phyloP scores from a whole-genome alignment of 306 rosid species.

The Prunus armeniaca region DNA sequence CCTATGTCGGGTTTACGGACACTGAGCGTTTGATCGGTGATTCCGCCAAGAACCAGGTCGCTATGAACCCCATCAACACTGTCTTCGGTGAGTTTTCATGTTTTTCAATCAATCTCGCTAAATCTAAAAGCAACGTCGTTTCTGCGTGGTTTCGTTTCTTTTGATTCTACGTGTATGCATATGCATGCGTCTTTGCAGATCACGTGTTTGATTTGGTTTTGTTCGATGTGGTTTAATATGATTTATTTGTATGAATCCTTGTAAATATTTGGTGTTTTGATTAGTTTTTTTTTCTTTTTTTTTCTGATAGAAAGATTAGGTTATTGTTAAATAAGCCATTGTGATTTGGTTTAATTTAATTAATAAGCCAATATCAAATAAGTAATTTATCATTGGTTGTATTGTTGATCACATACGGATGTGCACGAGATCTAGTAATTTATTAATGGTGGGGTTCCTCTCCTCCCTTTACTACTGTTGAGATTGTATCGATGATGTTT shows the following conservation, averaged over 20 bases:
- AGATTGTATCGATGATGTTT: not conserved
- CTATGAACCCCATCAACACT: constrained; percentile 46
- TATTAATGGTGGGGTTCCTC: too few species aligned
- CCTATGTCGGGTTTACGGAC: constrained; percentile 39
- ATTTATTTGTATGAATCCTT: too few species aligned
- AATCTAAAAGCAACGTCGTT: not conserved
- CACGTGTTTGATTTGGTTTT: too few species aligned
- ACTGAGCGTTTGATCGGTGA: constrained; percentile 35
- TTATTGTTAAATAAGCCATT: not conserved
- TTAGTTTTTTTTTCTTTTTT: not conserved
- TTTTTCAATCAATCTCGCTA: not conserved
- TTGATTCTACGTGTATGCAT: not conserved
- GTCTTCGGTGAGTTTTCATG: constrained; percentile 35
- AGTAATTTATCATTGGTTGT: too few species aligned
- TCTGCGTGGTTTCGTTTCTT: not conserved
- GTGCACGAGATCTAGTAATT: too few species aligned
- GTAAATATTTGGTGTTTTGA: too few species aligned
- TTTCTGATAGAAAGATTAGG: not conserved
- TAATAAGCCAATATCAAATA: too few species aligned
- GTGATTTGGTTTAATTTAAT: not conserved
- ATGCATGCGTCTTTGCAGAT: not conserved
- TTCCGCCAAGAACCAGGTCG: constrained; percentile 38
- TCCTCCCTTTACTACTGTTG: not conserved
- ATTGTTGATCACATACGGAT: too few species aligned
- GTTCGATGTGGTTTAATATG: too few species aligned